Base-by-base conservation (phyloP, 2,329 filamentous ascomycete species). In the Byssoonygena ceratinophila region DNA sequence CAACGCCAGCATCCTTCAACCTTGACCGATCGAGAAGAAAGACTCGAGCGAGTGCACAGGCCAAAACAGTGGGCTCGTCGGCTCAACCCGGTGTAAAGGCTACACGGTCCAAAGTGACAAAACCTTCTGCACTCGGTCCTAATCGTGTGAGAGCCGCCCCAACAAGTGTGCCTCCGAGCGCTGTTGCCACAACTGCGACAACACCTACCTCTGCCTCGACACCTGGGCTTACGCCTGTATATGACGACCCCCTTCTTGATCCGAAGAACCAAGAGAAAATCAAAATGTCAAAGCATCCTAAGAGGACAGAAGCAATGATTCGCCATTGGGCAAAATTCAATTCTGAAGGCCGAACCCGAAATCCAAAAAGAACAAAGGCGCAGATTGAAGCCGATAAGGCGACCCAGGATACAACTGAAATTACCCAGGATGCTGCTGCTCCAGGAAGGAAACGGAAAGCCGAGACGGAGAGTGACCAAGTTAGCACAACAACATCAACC, bases 321-420 rank as follows among this genome's bases (percentile, higher is more conserved):
- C 67, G 71, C 54, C 69, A 72, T 57, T 72, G 69, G 69, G 67
- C 63, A 18, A 67, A 68, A 22, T 72, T 71, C 60, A 71, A 71
- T 51, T 60, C 62, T 11, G 68, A 70, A 58, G 69, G 69, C 27
- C 66, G 68, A n/a, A 68, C 66, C 18, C 65, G 69, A 31, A 71
- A 71, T 48, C 69, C 69, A 27, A 72, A 72, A 56, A 66, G 69
- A 6, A 70, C 69, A 29, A 71, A 71, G 55, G 68, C 67, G 8
- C 68, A 72, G 56, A 71, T 72, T 23, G 69, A 71, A 59, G 65
- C 67, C n/a, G 68, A 68, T 52, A 64, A 62, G 29, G 61, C 43
- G 3, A 51, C 48, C n/a, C 36, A 52, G 43, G 51, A 47, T n/a
- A 46, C 47, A 12, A n/a, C 50, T 25, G 11, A 25, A 3, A 41